Evolutionary conservation across 179 eudicot genomes (phyloP), one percentile per base, ranked within the genome.

Genomic region (Silene coronaria): DNA sequence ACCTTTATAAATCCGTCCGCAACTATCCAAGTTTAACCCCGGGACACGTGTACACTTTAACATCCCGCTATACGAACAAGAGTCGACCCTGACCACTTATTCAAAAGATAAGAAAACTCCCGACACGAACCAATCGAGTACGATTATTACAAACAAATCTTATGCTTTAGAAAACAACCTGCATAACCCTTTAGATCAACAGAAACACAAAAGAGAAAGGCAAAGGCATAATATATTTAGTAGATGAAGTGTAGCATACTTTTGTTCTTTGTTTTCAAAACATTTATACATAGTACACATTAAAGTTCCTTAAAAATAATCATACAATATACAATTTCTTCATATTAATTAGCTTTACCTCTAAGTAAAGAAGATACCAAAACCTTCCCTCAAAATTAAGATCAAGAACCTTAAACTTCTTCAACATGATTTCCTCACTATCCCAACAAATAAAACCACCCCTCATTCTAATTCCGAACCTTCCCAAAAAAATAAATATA

Each of bases 331-430:
- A n/a, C n/a, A n/a, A n/a, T n/a, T n/a, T 30, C 28, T 23, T 55
- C 14, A 57, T 24, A 13, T 21, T 30, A 71, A 30, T 14, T 73
- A 71, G 70, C 88, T 82, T 82, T 78, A 69, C 51, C 75, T 64
- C 55, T 9, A 85, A 82, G 86, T 42, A 85, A 85, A 71, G 88
- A 80, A 85, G 88, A 85, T 85, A 80, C 88, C 84, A 72, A 85
- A 80, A 85, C 87, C 87, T 77, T 76, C 84, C 82, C 88, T 74
- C 13, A 78, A 75, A 73, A 80, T 75, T 70, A 82, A 78, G 58
- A 80, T 58, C 76, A 77, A 26, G 81, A 73, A 80, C 77, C 80
- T 68, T 36, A 32, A 34, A 73, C 55, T 13, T 23, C n/a, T 45
- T 19, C 5, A 34, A 65, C 57, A 21, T 38, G 16, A 66, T 26